These are phyloP conservation scores for Candida oleophila DNA, from an alignment of 805 yeast species.

Conservation along the genomic window DNA sequence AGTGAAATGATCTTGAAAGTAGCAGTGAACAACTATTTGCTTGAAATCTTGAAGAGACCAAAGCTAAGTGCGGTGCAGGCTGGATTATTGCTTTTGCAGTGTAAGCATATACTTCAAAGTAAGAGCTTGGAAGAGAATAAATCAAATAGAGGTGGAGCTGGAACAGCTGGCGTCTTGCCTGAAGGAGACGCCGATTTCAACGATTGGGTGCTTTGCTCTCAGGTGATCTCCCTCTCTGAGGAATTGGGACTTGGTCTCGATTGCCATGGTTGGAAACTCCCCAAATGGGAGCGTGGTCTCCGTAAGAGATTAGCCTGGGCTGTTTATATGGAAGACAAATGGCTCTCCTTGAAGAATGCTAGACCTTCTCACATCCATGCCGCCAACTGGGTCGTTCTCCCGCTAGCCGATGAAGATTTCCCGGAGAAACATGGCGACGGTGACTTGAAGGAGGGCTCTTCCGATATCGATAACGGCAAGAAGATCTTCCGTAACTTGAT, in stretches of 20 bases:
- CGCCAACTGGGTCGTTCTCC: slow-evolving; percentile 75
- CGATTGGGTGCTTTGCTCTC: slow-evolving; percentile 85
- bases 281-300: slow-evolving; percentile 92
- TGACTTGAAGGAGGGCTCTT: slow-evolving; percentile 54
- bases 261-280: slow-evolving; percentile 87
- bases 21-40: slow-evolving; percentile 66
- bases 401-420: slow-evolving; percentile 71
- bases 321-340: slow-evolving; percentile 85
- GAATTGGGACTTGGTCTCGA: slow-evolving; percentile 90
- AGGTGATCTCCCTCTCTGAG: slow-evolving; percentile 84
- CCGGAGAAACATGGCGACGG: slow-evolving; percentile 65
- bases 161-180: neutral
- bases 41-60: slow-evolving; percentile 80
- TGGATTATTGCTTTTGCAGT: slow-evolving; percentile 74
- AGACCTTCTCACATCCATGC: slow-evolving; percentile 80
- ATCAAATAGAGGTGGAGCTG: neutral
- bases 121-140: neutral
- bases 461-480: slow-evolving; percentile 71
- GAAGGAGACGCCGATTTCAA: slow-evolving; percentile 45
- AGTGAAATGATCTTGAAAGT: slow-evolving; percentile 46
- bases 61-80: slow-evolving; percentile 91
- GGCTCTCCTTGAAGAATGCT: slow-evolving; percentile 80
- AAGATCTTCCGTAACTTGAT: slow-evolving; percentile 66
- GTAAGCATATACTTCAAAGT: slow-evolving; percentile 41
- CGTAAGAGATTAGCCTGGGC: slow-evolving; percentile 95